Evolutionary conservation across 306 rosid genomes (phyloP).

Genomic region (Lotus japonicus): DNA sequence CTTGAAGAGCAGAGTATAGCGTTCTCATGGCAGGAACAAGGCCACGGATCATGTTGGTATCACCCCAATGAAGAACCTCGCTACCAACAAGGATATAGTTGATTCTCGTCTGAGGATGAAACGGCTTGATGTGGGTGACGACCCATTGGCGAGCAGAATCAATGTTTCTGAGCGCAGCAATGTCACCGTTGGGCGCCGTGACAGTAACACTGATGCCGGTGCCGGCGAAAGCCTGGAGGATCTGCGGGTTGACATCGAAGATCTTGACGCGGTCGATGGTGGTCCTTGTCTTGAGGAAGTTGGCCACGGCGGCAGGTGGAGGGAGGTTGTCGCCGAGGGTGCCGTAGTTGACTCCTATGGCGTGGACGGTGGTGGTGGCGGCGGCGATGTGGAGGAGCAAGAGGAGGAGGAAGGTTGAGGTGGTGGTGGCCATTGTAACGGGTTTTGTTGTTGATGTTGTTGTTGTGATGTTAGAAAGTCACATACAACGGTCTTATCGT

Average conservation of each 20-base stretch:
- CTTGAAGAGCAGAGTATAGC: constrained; percentile 53
- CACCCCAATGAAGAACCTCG: constrained; percentile 70
- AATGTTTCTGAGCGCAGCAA: constrained; percentile 16
- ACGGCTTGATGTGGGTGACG: constrained; percentile 38
- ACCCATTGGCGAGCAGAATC: constrained; percentile 58
- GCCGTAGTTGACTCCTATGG: constrained; percentile 89
- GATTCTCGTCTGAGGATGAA: constrained; percentile 53
- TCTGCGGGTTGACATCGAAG: constrained; percentile 69
- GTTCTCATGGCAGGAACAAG: constrained; percentile 79
- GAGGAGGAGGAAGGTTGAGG: constrained; percentile 8
- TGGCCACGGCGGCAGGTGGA: constrained; percentile 48
- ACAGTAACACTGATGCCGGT: constrained; percentile 63
- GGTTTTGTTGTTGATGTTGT: too few species aligned
- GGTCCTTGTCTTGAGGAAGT: constrained; percentile 56
- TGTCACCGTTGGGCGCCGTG: constrained; percentile 73
- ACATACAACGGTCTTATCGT: not conserved
- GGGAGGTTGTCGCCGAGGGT: constrained; percentile 77
- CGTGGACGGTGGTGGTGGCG: constrained; percentile 19
- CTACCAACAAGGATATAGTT: constrained; percentile 68
- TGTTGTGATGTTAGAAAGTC: not conserved
- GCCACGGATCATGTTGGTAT: constrained; percentile 20
- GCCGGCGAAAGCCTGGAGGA: constrained; percentile 71
- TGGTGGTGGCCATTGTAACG: constrained; percentile 17
- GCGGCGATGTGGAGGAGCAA: constrained; percentile 35
- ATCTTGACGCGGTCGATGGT: constrained; percentile 64